phyloP scores from a whole-genome alignment of 768 basidiomycete genomes.

The Panellus pusillus region DNA sequence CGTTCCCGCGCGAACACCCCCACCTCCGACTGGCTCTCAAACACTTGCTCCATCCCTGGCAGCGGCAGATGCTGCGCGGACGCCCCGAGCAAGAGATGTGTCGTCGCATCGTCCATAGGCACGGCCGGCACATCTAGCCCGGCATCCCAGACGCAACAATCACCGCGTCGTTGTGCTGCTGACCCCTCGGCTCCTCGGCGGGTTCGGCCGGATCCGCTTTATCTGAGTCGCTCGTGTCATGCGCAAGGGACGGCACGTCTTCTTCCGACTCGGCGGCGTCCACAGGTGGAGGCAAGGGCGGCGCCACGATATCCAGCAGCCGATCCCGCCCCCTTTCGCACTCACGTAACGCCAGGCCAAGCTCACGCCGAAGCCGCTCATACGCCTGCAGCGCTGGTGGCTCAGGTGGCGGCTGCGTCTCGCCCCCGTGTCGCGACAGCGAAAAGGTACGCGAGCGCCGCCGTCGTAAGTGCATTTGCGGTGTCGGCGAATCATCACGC shows the following conservation, averaged over 20 bases:
- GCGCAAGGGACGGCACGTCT: conserved; percentile 52
- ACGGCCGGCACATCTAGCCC: conserved; percentile 24
- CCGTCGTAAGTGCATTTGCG: conserved; percentile 20
- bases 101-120: conserved; percentile 51
- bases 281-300: conserved; percentile 31
- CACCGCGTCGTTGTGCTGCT: conserved; percentile 21
- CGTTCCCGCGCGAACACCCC: conserved; percentile 52
- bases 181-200: conserved; percentile 28
- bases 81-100: conserved; percentile 53
- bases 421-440: neutral
- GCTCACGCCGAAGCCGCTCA: conserved; percentile 71
- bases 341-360: conserved; percentile 76
- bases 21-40: conserved; percentile 61
- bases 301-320: conserved; percentile 57
- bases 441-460: conserved; percentile 21
- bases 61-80: conserved; percentile 58
- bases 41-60: conserved; percentile 80
- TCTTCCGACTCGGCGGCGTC: conserved; percentile 41
- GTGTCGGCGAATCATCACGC: conserved; percentile 37
- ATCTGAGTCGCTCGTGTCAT: conserved; percentile 51
- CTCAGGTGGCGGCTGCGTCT: conserved; percentile 25
- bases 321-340: conserved; percentile 78
- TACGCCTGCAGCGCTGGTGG: conserved; percentile 66
- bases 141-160: conserved; percentile 16
- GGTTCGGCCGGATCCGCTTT: conserved; percentile 44